Base-by-base conservation (phyloP, 257 asterid species). In the Paulownia fortunei region DNA sequence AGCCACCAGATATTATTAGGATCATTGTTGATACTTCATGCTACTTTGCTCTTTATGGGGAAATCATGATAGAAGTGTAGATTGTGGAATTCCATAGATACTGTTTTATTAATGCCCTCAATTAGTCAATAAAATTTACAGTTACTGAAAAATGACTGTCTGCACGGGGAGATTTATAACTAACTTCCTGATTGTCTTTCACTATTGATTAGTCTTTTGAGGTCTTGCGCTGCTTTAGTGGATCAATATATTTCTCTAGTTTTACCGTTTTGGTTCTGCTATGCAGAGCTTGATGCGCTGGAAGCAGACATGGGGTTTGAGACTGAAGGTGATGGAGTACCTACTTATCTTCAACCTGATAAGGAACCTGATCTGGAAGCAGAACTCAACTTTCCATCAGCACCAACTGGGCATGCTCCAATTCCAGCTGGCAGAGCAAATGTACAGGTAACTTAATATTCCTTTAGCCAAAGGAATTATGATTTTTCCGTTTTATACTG, bases 271-370 rank as follows among this genome's bases (percentile, higher is more conserved):
- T 36, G 71, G 24, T 70, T 60, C 32, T 70, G 13, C 54, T 46
- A 21, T 83, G 74, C 88, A 91, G 97, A 92, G 85, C 98, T 92
- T 78, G 96, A 91, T 87, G 97, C 91, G 59, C 83, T 91, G 82
- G 97, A 92, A 84, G 93, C 92, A 30, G 97, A 92, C 83, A 92
- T 92, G 96, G 91, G 92, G 51, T 69, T 82, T 76, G 96, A 89
- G 82, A 84, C 87, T 70, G 96, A 85, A 83, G 82, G 87, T 54
- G 96, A 92, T 69, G 96, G 92, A 27, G 86, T 90, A 74, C 96
- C 90, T 55, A 75, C 97, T 15, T 93, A 93, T 79, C 97, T 90
- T 76, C 93, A 89, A 77, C 93, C 92, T 46, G 96, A 92, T 30
- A 89, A 76, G 75, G 92, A 88, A 79, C 58, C 88, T 44, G 88